Evolutionary conservation across 2,329 filamentous ascomycete genomes (phyloP), one percentile per base, ranked within the genome.

Genomic region (Alternaria infectoria): DNA sequence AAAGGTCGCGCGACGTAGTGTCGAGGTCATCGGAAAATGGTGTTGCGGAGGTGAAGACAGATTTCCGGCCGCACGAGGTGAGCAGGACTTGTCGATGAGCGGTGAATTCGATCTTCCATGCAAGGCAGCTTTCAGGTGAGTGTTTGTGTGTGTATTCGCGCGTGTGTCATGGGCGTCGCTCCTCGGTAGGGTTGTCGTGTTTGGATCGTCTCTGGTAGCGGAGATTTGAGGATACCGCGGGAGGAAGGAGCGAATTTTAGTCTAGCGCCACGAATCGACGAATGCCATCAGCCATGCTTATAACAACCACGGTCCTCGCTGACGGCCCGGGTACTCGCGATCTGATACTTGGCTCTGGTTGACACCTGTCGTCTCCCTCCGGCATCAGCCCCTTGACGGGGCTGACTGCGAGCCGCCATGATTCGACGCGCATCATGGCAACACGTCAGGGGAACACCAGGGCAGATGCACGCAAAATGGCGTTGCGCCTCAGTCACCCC

Each of bases 11-110:
- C 59, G 61, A 54, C 61, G 69, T 54, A 60, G 52, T 72, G 61
- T 66, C 67, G 66, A 71, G 74, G 36, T 78, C 77, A 79, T 79
- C 68, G 72, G 74, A 69, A 64, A 67, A 60, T 62, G 67, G 57
- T 62, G 58, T 57, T 62, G 65, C 51, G 54, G 55, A 54, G 59
- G 56, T 67, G 65, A 49, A 52, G 65, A 70, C 63, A 59, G 69
- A 61, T 58, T 64, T 67, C 54, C 58, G 68, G 51, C 10, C 57
- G 57, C 12, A 49, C 45, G 50, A 26, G 49, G 57, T 36, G 54
- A 58, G 70, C 52, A 61, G 57, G 49, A 62, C 69, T 56, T 57
- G 61, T 62, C 56, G 63, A 62, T 66, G 54, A 50, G 66, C 66
- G 25, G 64, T 65, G 58, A 55, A 65, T 62, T 65, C 69, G 51